A percentile compares a stretch with the other conserved stretches of the same genome.
phyloP scores from a whole-genome alignment of 257 asterid species.

The Eustoma russellianum region DNA sequence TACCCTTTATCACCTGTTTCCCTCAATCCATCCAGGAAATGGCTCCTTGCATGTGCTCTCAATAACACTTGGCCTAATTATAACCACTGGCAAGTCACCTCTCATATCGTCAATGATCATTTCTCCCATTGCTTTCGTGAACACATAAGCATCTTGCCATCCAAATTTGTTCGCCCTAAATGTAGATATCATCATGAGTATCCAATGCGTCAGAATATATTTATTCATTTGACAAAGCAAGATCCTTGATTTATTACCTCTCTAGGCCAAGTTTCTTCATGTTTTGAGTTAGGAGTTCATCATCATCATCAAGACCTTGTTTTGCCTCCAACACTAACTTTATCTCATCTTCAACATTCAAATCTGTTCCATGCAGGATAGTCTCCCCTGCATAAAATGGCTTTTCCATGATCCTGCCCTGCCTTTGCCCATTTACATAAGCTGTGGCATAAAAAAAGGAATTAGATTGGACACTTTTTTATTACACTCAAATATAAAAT shows the following conservation, averaged over 20 bases:
- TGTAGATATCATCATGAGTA: neutral
- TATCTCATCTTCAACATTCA: conserved; percentile 75
- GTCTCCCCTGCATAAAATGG: conserved; percentile 56
- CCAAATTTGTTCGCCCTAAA: conserved; percentile 91
- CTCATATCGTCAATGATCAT: conserved; percentile 79
- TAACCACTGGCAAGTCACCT: conserved; percentile 76
- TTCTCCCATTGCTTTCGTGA: conserved; percentile 99
- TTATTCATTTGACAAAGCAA: neutral
- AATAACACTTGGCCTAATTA: conserved; percentile 86
- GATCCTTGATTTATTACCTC: conserved; percentile 40
- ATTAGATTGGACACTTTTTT: no score
- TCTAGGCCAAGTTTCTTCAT: conserved; percentile 75
- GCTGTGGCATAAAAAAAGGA: conserved; percentile 30
- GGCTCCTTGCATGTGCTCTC: conserved; percentile 97
- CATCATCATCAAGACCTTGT: conserved; percentile 31
- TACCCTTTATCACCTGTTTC: conserved; percentile 52
- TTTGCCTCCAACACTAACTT: conserved; percentile 62
- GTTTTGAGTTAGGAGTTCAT: conserved; percentile 33
- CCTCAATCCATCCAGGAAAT: conserved; percentile 99
- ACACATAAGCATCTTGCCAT: conserved; percentile 96
- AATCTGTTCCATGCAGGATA: conserved; percentile 23
- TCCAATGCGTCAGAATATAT: no score
- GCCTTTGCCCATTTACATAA: conserved; percentile 86
- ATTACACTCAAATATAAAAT: no score
- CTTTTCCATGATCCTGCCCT: conserved; percentile 80